A percentile compares a stretch with the other conserved stretches of the same genome.
phyloP scores from a whole-genome alignment of 2,329 filamentous ascomycete genomes.

The Cladosporium sp. region DNA sequence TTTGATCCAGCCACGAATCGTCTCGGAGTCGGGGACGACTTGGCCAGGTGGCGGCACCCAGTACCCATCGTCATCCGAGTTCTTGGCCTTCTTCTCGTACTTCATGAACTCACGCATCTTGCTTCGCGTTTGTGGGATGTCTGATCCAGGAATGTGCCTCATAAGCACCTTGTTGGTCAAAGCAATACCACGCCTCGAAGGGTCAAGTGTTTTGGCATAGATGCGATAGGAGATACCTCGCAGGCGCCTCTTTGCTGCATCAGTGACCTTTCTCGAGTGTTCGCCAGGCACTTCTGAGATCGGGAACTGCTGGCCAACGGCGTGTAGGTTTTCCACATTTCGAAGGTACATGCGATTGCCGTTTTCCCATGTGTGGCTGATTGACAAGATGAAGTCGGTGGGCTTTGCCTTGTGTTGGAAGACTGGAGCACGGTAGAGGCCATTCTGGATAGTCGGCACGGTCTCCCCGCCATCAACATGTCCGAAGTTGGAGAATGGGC shows the following conservation, averaged over 20 bases:
- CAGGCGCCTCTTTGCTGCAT: constrained; percentile 91
- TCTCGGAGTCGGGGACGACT: constrained; percentile 71
- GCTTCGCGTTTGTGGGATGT: constrained; percentile 90
- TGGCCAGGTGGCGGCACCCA: constrained; percentile 77
- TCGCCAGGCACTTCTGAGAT: constrained; percentile 89
- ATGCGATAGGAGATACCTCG: constrained; percentile 94
- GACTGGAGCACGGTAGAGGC: constrained; percentile 90
- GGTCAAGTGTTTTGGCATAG: constrained; percentile 68
- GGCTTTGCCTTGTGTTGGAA: constrained; percentile 77
- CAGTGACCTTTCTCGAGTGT: constrained; percentile 91
- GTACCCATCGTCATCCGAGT: constrained; percentile 65
- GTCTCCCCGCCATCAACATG: constrained; percentile 87
- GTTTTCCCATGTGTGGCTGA: constrained; percentile 72
- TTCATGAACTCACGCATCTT: constrained; percentile 95
- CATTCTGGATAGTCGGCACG: constrained; percentile 86
- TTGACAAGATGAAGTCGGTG: constrained; percentile 82
- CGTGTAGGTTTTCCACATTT: constrained; percentile 84
- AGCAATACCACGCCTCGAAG: constrained; percentile 69
- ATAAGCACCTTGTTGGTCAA: constrained; percentile 64
- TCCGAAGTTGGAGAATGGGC: constrained; percentile 92
- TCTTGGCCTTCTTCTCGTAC: constrained; percentile 85
- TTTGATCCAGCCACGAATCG: constrained; percentile 82
- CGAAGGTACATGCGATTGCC: constrained; percentile 78
- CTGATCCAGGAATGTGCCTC: constrained; percentile 82
- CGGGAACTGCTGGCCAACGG: constrained; percentile 90